phyloP scores from a whole-genome alignment of 2,329 filamentous ascomycete genomes.

The Ciborinia camelliae region DNA sequence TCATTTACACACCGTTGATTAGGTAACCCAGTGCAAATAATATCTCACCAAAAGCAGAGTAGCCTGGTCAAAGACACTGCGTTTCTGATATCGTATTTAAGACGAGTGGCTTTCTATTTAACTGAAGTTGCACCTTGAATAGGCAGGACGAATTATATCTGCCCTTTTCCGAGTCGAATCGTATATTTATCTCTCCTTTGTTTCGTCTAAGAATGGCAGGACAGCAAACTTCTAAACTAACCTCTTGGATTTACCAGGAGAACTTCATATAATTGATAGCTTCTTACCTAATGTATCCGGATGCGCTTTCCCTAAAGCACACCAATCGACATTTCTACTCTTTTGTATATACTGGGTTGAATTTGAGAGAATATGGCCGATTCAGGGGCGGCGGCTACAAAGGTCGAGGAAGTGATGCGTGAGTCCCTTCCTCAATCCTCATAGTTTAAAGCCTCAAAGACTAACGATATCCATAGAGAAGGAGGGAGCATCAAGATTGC shows the following conservation, averaged over 20 bases:
- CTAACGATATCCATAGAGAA: constrained; percentile 39
- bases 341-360: constrained; percentile 62
- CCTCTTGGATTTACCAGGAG: constrained; percentile 50
- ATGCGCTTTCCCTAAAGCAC: constrained; percentile 68
- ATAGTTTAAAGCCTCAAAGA: neutral
- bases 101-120: neutral
- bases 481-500: constrained; percentile 59
- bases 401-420: constrained; percentile 58
- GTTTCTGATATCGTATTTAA: neutral
- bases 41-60: neutral
- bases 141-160: neutral
- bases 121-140: neutral
- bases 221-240: neutral
- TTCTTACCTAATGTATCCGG: constrained; percentile 61
- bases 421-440: constrained; percentile 30
- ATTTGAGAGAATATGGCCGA: constrained; percentile 65
- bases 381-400: constrained; percentile 60
- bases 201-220: neutral
- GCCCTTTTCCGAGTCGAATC: neutral
- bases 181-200: neutral
- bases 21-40: neutral
- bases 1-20: too few species aligned
- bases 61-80: constrained; percentile 7
- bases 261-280: constrained; percentile 63
- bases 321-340: constrained; percentile 60